Base-by-base conservation (phyloP, 805 yeast species). In the Komagataella ulmi region DNA sequence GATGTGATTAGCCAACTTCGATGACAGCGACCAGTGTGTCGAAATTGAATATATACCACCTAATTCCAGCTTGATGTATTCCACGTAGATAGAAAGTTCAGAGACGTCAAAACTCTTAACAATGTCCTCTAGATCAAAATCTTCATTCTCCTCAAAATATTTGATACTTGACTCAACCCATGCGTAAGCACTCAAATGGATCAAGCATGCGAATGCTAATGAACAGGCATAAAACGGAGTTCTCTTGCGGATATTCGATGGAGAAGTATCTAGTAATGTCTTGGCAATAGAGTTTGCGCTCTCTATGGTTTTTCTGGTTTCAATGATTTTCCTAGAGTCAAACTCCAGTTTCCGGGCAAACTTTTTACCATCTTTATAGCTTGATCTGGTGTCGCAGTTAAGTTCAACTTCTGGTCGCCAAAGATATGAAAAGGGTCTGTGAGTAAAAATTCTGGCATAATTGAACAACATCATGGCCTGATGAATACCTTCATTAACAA, bases 221-320 rank as follows among this genome's bases (percentile, higher is more conserved):
- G 79, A 73, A 56, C 81, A 76, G 0, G 80, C 80, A 58, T 68
- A 68, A 51, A 76, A 63, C 3, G 81, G 81, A 0, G 80, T 75
- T 57, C 81, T 63, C 44, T 69, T 66, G 8, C 65, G 51, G 0
- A 76, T 68, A 46, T 68, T 62, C 1, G 73, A 61, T 0, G 80
- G 72, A 53, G 70, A 70, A 1, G 80, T 73, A 54, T 76, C 79
- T 8, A 76, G 66, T 6, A 76, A 61, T 1, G 73, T 60, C 52
- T 68, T 71, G 1, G 75, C 72, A 19, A 76, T 73, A 17, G 75
- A 64, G 45, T 75, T 74, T 2, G 81, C 81, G 19, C 79, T 76
- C 50, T 74, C 79, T 18, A 76, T 76, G 1, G 80, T 75, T 55
- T 75, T 75, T 55, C 79, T 65, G 0, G 81, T 76, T 55, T 75